Evolutionary conservation across 768 basidiomycete genomes (phyloP).

Genomic region (Tulasnella sp.): DNA sequence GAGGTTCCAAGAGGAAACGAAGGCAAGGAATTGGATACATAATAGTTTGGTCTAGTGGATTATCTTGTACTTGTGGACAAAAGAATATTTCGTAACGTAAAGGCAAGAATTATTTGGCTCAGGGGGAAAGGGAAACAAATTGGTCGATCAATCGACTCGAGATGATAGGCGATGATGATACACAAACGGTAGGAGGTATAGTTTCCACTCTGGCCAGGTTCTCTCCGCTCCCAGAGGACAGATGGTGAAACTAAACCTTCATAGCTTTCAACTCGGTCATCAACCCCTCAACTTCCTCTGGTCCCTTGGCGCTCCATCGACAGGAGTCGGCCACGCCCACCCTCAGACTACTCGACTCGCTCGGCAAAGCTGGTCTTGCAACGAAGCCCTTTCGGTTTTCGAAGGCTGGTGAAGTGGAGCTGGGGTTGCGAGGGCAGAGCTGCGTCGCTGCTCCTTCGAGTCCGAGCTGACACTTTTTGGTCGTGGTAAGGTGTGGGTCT

Average conservation of each 20-base stretch:
- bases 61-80: no score
- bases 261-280: neutral
- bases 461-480: neutral
- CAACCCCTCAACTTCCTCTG: conserved; percentile 11
- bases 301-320: neutral
- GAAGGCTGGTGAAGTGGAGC: neutral
- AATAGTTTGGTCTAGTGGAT: no score
- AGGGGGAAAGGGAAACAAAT: no score
- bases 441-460: neutral
- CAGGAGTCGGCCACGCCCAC: neutral
- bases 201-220: no score
- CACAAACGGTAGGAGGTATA: neutral
- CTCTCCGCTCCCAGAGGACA: no score
- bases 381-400: neutral
- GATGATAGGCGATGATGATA: no score
- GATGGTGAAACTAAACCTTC: neutral
- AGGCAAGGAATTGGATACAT: no score
- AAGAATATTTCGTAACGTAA: no score
- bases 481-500: neutral
- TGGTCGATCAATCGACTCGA: no score
- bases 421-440: neutral
- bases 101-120: no score
- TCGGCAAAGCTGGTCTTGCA: neutral
- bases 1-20: neutral
- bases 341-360: neutral